Conservation (phyloP, 75 land plant genomes). For the Pseudotsuga menziesii region DNA sequence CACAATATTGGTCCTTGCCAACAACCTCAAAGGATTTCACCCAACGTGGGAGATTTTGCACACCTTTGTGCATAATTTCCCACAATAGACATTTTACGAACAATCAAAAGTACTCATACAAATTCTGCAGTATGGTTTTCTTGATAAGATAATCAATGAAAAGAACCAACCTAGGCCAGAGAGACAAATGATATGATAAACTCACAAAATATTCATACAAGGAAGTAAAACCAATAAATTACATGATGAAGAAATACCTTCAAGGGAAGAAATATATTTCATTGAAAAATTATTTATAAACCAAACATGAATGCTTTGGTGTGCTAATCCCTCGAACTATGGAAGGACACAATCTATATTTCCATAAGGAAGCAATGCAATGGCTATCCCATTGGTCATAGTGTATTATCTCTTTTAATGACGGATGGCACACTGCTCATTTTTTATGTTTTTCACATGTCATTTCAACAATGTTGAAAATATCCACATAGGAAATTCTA, state of each 20-base stretch:
- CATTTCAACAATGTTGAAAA: constrained; percentile 80
- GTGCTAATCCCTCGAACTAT: constrained; percentile 20
- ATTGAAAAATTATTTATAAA: background rate
- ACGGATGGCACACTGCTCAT: constrained; percentile 57
- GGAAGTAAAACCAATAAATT: background rate
- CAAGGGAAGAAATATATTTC: background rate
- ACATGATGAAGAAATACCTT: no score
- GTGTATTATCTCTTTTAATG: constrained; percentile 83
- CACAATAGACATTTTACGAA: no score
- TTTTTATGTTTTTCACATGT: constrained; percentile 76
- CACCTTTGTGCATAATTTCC: no score
- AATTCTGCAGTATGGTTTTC: background rate
- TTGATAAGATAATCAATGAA: background rate
- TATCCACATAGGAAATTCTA: constrained; percentile 92
- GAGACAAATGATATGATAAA: background rate
- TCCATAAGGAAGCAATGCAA: constrained; percentile 48
- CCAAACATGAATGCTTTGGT: background rate
- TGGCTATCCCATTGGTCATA: constrained; percentile 89
- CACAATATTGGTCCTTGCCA: no score
- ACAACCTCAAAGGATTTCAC: no score
- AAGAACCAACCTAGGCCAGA: background rate
- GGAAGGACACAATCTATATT: constrained; percentile 28
- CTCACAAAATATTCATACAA: background rate
- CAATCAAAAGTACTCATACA: background rate
- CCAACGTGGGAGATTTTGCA: no score